phyloP scores from a whole-genome alignment of 2,329 filamentous ascomycete genomes.

The Metarhizium sp. region DNA sequence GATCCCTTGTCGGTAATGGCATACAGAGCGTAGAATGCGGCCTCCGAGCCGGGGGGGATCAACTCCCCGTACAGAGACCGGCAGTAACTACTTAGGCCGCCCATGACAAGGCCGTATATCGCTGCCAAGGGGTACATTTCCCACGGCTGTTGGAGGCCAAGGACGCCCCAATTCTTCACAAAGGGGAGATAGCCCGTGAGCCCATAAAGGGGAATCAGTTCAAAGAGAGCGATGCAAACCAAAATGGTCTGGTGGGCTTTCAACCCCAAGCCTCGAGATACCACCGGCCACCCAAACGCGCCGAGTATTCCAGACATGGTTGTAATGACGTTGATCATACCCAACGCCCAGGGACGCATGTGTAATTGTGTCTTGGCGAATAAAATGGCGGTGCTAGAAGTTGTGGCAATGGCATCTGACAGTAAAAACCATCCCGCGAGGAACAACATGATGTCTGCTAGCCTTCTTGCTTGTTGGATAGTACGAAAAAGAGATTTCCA shows the following conservation, averaged over 20 bases:
- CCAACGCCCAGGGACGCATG: slow-evolving; percentile 82
- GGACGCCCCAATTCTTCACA: slow-evolving; percentile 61
- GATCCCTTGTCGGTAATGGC: slow-evolving; percentile 97
- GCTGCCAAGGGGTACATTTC: slow-evolving; percentile 93
- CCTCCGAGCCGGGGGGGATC: slow-evolving; percentile 88
- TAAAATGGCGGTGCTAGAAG: slow-evolving; percentile 86
- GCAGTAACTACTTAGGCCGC: slow-evolving; percentile 87
- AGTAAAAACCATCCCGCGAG: slow-evolving; percentile 89
- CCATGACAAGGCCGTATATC: slow-evolving; percentile 87
- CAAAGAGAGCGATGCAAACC: slow-evolving; percentile 83
- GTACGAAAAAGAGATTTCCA: slow-evolving; percentile 85
- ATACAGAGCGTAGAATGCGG: slow-evolving; percentile 92
- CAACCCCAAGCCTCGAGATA: slow-evolving; percentile 62
- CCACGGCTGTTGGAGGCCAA: slow-evolving; percentile 88
- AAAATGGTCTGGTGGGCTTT: slow-evolving; percentile 81
- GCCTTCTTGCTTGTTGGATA: slow-evolving; percentile 59
- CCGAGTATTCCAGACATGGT: slow-evolving; percentile 77
- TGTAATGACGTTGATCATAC: slow-evolving; percentile 87
- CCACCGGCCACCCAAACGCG: slow-evolving; percentile 78
- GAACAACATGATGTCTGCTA: slow-evolving; percentile 68
- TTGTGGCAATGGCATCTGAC: slow-evolving; percentile 88
- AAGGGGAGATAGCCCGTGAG: slow-evolving; percentile 80
- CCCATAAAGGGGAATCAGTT: slow-evolving; percentile 87
- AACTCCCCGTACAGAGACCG: slow-evolving; percentile 87
- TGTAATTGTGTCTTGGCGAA: slow-evolving; percentile 90